These are phyloP conservation scores for Aciculoconidium aculeatum DNA, from an alignment of 805 yeast species.

Conservation along the genomic window DNA sequence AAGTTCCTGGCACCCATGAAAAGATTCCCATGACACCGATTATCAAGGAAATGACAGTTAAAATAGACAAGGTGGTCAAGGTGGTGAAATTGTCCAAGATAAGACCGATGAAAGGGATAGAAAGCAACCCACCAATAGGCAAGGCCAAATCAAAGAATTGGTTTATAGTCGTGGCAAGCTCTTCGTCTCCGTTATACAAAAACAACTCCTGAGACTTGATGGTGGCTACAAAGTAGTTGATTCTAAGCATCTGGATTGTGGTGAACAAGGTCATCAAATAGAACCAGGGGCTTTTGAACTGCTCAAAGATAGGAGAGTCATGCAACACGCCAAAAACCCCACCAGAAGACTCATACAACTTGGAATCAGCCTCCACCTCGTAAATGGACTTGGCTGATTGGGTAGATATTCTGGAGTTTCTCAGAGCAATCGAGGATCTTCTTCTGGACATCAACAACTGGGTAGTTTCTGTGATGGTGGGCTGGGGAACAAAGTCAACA, in stretches of 20 bases:
- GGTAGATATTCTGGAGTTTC: conserved; percentile 25
- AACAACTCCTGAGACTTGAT: conserved; percentile 75
- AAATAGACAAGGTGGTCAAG: conserved; percentile 45
- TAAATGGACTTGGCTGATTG: conserved; percentile 52
- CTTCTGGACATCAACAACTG: conserved; percentile 22
- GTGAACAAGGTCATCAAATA: conserved; percentile 71
- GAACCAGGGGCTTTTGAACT: conserved; percentile 68
- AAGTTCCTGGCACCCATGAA: conserved; percentile 49
- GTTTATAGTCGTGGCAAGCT: conserved; percentile 42
- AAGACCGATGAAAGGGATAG: conserved; percentile 83
- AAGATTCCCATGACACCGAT: conserved; percentile 73
- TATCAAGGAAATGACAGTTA: conserved; percentile 48
- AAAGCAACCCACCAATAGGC: conserved; percentile 81
- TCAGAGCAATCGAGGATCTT: conserved; percentile 29
- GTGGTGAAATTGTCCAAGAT: conserved; percentile 71
- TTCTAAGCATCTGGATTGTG: conserved; percentile 82
- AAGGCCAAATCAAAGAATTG: conserved; percentile 78
- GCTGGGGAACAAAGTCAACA: conserved; percentile 18
- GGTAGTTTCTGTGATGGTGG: conserved; percentile 37
- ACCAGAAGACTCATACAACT: conserved; percentile 47
- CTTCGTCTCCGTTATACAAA: conserved; percentile 46
- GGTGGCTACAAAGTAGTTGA: conserved; percentile 91
- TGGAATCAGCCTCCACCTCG: conserved; percentile 60
- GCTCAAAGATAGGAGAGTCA: conserved; percentile 45
- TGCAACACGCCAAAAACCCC: conserved; percentile 55